Conservation (phyloP, 2,329 filamentous ascomycete genomes). For the Trichoderma asperellum region DNA sequence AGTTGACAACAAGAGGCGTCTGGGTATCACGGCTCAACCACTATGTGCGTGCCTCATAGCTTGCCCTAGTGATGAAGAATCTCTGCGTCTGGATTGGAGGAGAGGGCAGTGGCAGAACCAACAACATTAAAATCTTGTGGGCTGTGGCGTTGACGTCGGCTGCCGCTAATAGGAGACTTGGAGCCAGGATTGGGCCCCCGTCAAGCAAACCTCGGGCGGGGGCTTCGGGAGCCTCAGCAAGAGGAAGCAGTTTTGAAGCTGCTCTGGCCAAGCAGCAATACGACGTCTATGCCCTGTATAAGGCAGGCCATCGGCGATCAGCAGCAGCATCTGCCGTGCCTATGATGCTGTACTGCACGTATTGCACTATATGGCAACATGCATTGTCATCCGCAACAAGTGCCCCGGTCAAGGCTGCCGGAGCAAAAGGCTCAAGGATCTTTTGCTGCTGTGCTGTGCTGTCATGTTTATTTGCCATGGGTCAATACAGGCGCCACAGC, state of each 20-base stretch:
- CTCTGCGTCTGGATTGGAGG: slow-evolving; percentile 18
- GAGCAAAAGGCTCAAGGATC: not conserved
- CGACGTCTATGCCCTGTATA: not conserved
- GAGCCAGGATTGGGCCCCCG: slow-evolving; percentile 1
- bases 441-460: not conserved
- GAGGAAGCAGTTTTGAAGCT: not conserved
- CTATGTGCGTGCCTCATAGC: not conserved
- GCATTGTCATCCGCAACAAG: slow-evolving; percentile 1
- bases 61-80: slow-evolving; percentile 8
- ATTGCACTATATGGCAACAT: not conserved
- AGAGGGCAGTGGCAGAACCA: slow-evolving; percentile 3
- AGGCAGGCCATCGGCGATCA: not conserved
- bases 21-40: slow-evolving; percentile 14
- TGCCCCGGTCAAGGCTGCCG: not conserved
- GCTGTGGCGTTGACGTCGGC: slow-evolving; percentile 26
- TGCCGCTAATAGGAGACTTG: slow-evolving; percentile 17
- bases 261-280: not conserved
- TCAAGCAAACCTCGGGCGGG: slow-evolving; percentile 22
- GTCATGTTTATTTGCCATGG: not conserved
- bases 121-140: slow-evolving; percentile 17
- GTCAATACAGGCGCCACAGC: not conserved
- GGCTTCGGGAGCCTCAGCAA: not conserved
- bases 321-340: not conserved
- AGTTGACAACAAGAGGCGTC: slow-evolving; percentile 1
- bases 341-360: not conserved